Conservation (phyloP, 257 asterid species). For the Scutellaria minor region DNA sequence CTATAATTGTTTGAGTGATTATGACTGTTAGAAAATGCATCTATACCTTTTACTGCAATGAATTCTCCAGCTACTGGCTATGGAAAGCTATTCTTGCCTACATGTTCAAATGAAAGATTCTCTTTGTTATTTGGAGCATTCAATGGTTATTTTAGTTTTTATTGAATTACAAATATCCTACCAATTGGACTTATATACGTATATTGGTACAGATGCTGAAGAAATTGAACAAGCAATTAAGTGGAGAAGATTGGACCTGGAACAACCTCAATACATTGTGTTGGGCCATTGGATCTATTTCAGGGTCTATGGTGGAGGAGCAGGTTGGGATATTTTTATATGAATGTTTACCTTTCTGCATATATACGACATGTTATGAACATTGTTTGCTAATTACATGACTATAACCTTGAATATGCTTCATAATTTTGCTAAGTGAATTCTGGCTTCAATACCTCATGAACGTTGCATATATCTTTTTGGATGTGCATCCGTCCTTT, state of each 20-base stretch:
- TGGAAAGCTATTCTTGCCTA: slow-evolving; percentile 15
- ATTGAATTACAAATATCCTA: neutral
- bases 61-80: slow-evolving; percentile 3
- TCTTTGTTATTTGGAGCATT: neutral
- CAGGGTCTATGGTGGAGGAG: slow-evolving; percentile 98
- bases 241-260: slow-evolving; percentile 98
- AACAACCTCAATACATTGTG: slow-evolving; percentile 97
- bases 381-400: slow-evolving; percentile 16
- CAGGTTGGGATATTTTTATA: slow-evolving; percentile 54
- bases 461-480: neutral
- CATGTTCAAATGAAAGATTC: neutral
- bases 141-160: neutral
- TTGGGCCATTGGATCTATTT: slow-evolving; percentile 99
- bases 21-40: neutral
- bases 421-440: neutral
- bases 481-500: neutral
- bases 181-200: neutral
- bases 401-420: neutral
- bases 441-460: neutral
- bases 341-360: neutral
- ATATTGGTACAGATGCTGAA: slow-evolving; percentile 70
- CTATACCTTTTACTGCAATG: slow-evolving; percentile 1
- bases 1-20: neutral
- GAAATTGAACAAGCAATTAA: slow-evolving; percentile 80
- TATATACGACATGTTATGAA: neutral